These are phyloP conservation scores for Botryosphaeria dothidea DNA, from an alignment of 2,329 filamentous ascomycete genomes.

Conservation along the genomic window DNA sequence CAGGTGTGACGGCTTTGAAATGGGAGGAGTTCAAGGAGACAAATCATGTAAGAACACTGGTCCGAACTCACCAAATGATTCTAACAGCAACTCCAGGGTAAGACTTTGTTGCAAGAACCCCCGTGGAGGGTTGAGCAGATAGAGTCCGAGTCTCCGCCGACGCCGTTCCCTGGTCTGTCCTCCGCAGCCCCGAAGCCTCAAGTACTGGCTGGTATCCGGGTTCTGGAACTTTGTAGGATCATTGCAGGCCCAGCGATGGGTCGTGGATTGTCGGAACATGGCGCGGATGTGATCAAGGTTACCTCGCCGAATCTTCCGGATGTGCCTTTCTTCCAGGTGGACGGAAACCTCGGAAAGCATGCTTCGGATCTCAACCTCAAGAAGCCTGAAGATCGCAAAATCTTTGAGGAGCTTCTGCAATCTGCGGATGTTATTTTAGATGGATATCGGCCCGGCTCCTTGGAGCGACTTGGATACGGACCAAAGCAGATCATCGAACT, in stretches of 20 bases:
- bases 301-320: conserved; percentile 69
- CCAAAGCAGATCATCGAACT: conserved; percentile 55
- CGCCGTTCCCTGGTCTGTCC: conserved; percentile 48
- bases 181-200: conserved; percentile 34
- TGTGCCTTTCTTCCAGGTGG: conserved; percentile 71
- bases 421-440: conserved; percentile 68
- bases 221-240: conserved; percentile 73
- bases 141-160: conserved; percentile 52
- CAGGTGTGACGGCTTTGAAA: conserved; percentile 43
- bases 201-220: conserved; percentile 62
- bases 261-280: conserved; percentile 72
- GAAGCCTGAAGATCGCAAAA: conserved; percentile 50
- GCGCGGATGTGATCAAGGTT: conserved; percentile 72
- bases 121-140: conserved; percentile 54
- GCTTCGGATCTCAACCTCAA: conserved; percentile 65
- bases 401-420: conserved; percentile 61
- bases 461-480: conserved; percentile 65
- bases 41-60: conserved; percentile 35
- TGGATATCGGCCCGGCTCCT: conserved; percentile 67
- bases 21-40: conserved; percentile 43
- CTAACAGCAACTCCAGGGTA: conserved; percentile 34
- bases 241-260: conserved; percentile 75
- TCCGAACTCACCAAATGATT: not conserved
- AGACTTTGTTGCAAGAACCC: conserved; percentile 41
- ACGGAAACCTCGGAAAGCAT: conserved; percentile 72